Evolutionary conservation across 257 asterid genomes (phyloP), one percentile per base, ranked within the genome.

Genomic region (Nicotiana benthamiana): DNA sequence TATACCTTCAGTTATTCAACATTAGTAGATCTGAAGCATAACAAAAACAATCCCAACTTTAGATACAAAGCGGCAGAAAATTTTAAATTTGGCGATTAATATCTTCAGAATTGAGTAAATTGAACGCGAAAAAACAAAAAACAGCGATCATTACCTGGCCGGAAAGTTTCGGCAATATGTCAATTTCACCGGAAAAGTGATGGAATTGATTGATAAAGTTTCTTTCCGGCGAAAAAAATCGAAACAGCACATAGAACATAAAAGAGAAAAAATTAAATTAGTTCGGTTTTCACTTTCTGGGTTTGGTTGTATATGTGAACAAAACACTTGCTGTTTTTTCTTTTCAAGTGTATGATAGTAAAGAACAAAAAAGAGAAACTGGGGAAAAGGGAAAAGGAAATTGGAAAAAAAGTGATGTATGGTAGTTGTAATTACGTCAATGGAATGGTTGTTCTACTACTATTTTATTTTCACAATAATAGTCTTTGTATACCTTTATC

Each of bases 11-110:
- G 57, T 48, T 75, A 75, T 48, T 81, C 54, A 70, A 77, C 91
- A 83, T 85, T 72, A 77, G 66, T 95, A 89, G 98, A 93, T 92
- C 97, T 93, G 92, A 83, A 74, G 82, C 86, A 80, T 79, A 82
- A 60, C 70, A 51, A 83, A 82, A 85, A 6, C 52, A 43, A 84
- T 52, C 28, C 72, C 34, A 75, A 82, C 75, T 9, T 61, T 46
- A 20, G 43, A 63, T 3, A 18, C 60, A 72, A 24, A 70, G 20
- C 75, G 0, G 16, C 59, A 70, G 34, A 43, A 70, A 40, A 70
- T 12, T 20, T 2, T 15, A 57, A 30, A 17, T 70, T 70, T 46
- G 32, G 20, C 2, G 57, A 70, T 20, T 40, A 70, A 43, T 36
- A 36, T 36, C 22, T 67, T n/a, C 54, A 36, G 75, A 67, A 36